Percentiles rank a stretch among this genome's conserved stretches.
Conservation (phyloP, 495 filamentous ascomycete species). For the Evansstolkia leycettana region DNA sequence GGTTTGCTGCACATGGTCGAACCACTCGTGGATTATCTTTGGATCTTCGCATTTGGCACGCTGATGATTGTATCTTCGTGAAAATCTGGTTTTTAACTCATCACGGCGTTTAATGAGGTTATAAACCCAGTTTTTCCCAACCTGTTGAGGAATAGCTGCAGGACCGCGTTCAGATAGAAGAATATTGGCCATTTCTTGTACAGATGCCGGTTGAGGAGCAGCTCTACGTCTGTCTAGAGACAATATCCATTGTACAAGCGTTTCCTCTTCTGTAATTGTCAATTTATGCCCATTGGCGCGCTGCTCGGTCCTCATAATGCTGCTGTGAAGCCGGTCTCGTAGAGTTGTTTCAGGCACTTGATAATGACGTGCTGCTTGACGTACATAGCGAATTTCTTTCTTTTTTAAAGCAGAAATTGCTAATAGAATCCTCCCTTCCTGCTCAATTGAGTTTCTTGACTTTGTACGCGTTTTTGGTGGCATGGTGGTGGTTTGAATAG, state of each 20-base stretch:
- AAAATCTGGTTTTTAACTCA: too few species aligned
- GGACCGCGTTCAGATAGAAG: neutral
- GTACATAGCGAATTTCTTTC: neutral
- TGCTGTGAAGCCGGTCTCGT: neutral
- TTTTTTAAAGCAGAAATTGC: conserved; percentile 2
- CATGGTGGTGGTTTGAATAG: neutral
- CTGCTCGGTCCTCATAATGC: neutral
- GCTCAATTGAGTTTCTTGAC: conserved; percentile 1
- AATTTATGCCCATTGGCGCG: conserved; percentile 2
- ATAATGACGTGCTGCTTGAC: conserved; percentile 2
- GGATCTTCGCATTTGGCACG: too few species aligned
- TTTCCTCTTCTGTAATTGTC: neutral
- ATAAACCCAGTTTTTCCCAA: conserved; percentile 1
- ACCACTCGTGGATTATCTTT: too few species aligned
- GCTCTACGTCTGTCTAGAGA: conserved; percentile 1
- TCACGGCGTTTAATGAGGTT: too few species aligned
- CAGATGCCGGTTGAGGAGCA: neutral
- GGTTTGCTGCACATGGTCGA: too few species aligned
- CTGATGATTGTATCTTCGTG: too few species aligned
- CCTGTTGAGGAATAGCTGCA: neutral
- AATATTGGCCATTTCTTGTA: conserved; percentile 1
- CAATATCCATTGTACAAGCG: neutral
- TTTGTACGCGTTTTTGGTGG: neutral
- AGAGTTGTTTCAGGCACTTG: neutral
- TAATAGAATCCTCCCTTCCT: conserved; percentile 1